A percentile compares a stretch with the other conserved stretches of the same genome.
These are phyloP conservation scores for Trichoderma aggressivum DNA, from an alignment of 2,329 filamentous ascomycete species.

Conservation along the genomic window DNA sequence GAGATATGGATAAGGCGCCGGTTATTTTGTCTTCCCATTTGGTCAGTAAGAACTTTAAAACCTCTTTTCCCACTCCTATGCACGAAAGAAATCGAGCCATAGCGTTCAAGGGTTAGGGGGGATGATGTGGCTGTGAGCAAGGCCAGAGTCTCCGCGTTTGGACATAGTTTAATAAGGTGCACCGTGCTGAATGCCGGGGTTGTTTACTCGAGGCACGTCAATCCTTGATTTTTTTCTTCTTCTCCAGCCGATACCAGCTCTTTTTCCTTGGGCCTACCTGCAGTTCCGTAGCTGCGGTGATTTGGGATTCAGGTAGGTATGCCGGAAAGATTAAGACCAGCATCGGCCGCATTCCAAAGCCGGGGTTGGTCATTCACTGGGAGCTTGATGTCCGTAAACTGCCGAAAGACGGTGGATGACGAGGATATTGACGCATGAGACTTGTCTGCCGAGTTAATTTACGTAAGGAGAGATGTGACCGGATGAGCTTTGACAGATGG, in stretches of 20 bases:
- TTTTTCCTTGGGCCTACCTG: background rate
- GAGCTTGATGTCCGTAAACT: background rate
- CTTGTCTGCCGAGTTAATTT: background rate
- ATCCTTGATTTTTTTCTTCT: background rate
- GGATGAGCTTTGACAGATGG: background rate
- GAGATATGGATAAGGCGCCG: background rate
- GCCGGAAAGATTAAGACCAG: background rate
- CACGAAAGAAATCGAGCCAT: background rate
- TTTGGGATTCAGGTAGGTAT: conserved; percentile 13
- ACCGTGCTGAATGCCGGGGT: background rate
- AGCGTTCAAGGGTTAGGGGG: background rate
- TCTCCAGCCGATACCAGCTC: background rate
- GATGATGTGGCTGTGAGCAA: conserved; percentile 1
- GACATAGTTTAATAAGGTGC: background rate
- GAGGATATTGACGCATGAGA: background rate
- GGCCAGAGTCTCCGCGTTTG: background rate
- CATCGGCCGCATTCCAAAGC: conserved; percentile 4
- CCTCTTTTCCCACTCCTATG: background rate
- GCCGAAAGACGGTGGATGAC: background rate
- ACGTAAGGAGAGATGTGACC: background rate
- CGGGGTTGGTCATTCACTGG: background rate
- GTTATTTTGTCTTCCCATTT: background rate
- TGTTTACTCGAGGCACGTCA: background rate
- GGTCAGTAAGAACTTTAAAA: background rate
- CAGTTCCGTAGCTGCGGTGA: background rate